phyloP scores from a whole-genome alignment of 1,284 basidiomycete species.

The Apiotrichum brassicae region DNA sequence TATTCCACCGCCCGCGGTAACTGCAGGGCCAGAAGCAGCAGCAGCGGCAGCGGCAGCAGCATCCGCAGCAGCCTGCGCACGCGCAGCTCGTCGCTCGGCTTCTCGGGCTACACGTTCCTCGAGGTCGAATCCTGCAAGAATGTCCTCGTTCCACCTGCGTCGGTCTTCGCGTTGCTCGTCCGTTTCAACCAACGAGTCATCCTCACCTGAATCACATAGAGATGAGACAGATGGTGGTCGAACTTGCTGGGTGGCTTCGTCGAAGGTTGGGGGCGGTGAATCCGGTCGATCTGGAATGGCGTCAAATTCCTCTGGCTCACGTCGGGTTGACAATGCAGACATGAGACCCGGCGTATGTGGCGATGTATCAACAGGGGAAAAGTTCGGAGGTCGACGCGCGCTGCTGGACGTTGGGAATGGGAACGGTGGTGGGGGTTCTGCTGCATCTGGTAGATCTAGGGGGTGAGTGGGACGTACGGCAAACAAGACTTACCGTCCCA shows the following conservation, averaged over 20 bases:
- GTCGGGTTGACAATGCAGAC: no score
- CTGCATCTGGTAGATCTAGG: conserved; percentile 35
- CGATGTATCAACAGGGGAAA: conserved; percentile 6
- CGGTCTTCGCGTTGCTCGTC: conserved; percentile 32
- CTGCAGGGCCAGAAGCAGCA: no score
- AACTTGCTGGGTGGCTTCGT: not conserved
- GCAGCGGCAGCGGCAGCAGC: no score
- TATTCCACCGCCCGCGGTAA: no score
- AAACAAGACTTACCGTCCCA: conserved; percentile 44
- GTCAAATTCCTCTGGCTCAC: not conserved
- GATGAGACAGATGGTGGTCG: conserved; percentile 22
- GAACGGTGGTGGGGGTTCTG: conserved; percentile 41
- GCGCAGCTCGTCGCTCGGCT: not conserved
- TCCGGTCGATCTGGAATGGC: conserved; percentile 4
- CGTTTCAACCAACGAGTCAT: not conserved
- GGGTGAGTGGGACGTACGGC: no score
- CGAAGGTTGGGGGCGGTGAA: conserved; percentile 39
- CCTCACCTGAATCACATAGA: not conserved
- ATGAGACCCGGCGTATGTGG: no score
- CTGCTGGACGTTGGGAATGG: conserved; percentile 32
- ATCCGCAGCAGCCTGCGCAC: not conserved
- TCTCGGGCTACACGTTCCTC: conserved; percentile 38
- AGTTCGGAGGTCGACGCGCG: conserved; percentile 26
- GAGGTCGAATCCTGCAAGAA: conserved; percentile 38
- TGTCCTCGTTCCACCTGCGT: conserved; percentile 39